These are phyloP conservation scores for Ceratobasidium sp. DNA, from an alignment of 1,284 basidiomycete genomes.

Conservation along the genomic window DNA sequence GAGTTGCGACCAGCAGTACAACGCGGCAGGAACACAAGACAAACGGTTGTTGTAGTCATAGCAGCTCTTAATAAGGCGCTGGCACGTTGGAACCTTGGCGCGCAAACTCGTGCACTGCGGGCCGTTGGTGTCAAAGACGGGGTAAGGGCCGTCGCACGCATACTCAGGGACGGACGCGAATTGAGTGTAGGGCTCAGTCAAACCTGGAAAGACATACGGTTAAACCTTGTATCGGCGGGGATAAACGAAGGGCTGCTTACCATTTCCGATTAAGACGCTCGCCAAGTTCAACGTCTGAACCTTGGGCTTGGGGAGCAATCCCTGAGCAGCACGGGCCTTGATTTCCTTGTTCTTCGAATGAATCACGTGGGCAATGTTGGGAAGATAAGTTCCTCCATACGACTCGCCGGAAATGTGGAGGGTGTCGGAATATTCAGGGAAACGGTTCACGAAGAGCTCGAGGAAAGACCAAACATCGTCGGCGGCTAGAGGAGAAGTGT, in stretches of 20 bases:
- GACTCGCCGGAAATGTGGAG: conserved; percentile 76
- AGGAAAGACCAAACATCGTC: conserved; percentile 91
- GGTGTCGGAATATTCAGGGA: conserved; percentile 69
- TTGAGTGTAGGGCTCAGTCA: conserved; percentile 81
- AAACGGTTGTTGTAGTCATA: conserved; percentile 67
- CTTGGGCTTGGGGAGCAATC: conserved; percentile 50
- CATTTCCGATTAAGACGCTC: conserved; percentile 84
- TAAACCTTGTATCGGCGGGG: neutral
- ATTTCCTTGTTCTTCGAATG: conserved; percentile 73
- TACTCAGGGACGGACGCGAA: conserved; percentile 82
- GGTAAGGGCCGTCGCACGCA: conserved; percentile 79
- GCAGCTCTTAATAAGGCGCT: conserved; percentile 72
- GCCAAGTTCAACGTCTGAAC: conserved; percentile 76
- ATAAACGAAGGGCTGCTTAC: conserved; percentile 50
- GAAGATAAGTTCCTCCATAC: conserved; percentile 81
- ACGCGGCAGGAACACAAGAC: conserved; percentile 64
- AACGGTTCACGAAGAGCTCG: conserved; percentile 81
- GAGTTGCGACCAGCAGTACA: conserved; percentile 60
- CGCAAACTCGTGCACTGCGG: conserved; percentile 71
- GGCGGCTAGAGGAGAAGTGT: conserved; percentile 63
- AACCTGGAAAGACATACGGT: conserved; percentile 42
- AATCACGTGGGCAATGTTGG: conserved; percentile 80
- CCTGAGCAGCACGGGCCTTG: conserved; percentile 19
- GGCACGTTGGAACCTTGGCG: conserved; percentile 75
- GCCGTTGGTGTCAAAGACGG: conserved; percentile 76